phyloP scores from a whole-genome alignment of 1,284 basidiomycete species.

The Sanguinoderma infundibulare region DNA sequence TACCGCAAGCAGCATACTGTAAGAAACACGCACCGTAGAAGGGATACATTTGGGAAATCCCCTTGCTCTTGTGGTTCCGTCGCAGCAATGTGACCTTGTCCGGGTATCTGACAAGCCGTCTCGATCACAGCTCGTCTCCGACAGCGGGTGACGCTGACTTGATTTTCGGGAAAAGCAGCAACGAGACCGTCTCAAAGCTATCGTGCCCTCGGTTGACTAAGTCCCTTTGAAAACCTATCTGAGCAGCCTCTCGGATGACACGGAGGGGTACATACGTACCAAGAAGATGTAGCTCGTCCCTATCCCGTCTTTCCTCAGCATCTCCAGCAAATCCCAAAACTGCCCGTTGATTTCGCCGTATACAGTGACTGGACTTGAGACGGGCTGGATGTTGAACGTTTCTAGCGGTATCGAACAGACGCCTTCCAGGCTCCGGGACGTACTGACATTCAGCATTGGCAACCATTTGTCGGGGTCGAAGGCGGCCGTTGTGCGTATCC shows the following conservation, averaged over 20 bases:
- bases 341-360: constrained; percentile 96
- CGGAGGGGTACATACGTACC: constrained; percentile 68
- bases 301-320: constrained; percentile 88
- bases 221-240: constrained; percentile 73
- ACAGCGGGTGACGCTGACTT: constrained; percentile 52
- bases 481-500: constrained; percentile 34
- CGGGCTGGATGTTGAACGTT: constrained; percentile 95
- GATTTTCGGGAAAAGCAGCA: constrained; percentile 90
- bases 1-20: too few species aligned
- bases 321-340: constrained; percentile 94
- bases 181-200: constrained; percentile 93
- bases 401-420: constrained; percentile 89
- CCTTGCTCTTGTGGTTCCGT: too few species aligned
- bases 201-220: constrained; percentile 98
- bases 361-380: constrained; percentile 89
- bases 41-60: too few species aligned
- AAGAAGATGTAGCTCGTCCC: constrained; percentile 97
- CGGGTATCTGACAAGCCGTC: too few species aligned
- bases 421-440: constrained; percentile 83
- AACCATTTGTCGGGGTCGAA: constrained; percentile 77
- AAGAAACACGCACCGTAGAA: too few species aligned
- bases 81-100: too few species aligned
- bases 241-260: constrained; percentile 24
- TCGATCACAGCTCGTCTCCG: background rate
- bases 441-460: constrained; percentile 84